phyloP scores from a whole-genome alignment of 768 basidiomycete species.

The Lentinula edodes region DNA sequence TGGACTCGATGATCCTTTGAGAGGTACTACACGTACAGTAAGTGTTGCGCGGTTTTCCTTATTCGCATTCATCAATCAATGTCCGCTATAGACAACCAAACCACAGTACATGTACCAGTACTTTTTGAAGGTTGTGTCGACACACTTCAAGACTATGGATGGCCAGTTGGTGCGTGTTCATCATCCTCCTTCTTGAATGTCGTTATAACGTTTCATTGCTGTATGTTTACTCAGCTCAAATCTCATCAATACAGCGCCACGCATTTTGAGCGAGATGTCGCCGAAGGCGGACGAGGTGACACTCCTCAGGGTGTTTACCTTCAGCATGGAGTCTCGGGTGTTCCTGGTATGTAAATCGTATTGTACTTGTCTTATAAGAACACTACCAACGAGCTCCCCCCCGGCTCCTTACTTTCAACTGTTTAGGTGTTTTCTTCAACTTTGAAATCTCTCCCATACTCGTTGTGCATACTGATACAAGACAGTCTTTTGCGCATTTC shows the following conservation, averaged over 20 bases:
- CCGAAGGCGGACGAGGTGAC: slow-evolving; percentile 53
- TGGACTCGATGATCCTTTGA: slow-evolving; percentile 77
- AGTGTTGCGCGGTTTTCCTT: slow-evolving; percentile 12
- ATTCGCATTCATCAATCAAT: background rate
- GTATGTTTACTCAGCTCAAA: slow-evolving; percentile 49
- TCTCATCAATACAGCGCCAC: slow-evolving; percentile 96
- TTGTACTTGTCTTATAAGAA: too few relatives aligned
- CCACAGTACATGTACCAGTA: slow-evolving; percentile 96
- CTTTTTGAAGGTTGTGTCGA: slow-evolving; percentile 98
- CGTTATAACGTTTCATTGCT: too few relatives aligned
- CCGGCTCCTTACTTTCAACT: background rate
- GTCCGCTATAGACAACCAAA: slow-evolving; percentile 57
- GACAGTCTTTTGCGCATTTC: slow-evolving; percentile 97
- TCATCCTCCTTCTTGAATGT: background rate
- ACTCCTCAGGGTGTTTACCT: slow-evolving; percentile 62
- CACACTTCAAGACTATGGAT: slow-evolving; percentile 80
- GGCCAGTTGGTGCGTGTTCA: slow-evolving; percentile 52
- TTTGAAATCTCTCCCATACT: slow-evolving; percentile 97
- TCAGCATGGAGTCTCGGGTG: slow-evolving; percentile 66
- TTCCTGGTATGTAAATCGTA: slow-evolving; percentile 44
- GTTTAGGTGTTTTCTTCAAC: slow-evolving; percentile 75
- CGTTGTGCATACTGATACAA: slow-evolving; percentile 83
- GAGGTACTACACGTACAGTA: slow-evolving; percentile 56
- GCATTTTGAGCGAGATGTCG: slow-evolving; percentile 90
- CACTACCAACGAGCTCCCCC: too few relatives aligned